A percentile compares a stretch with the other conserved stretches of the same genome.
These are phyloP conservation scores for Aspergillus viridinutans DNA, from an alignment of 2,329 filamentous ascomycete species.

Conservation along the genomic window DNA sequence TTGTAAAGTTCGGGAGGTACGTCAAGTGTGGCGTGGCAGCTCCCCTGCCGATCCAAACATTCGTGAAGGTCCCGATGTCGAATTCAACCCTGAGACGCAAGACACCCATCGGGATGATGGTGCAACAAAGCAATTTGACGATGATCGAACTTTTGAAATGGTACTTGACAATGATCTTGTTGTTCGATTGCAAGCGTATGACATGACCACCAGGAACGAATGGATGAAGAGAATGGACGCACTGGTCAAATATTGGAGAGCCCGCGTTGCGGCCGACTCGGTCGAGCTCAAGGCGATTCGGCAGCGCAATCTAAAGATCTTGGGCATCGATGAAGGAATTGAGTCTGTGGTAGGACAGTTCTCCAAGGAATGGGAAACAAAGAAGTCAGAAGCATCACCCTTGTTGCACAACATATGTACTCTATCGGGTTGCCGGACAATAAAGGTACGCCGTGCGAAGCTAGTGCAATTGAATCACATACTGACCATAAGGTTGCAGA, in stretches of 20 bases:
- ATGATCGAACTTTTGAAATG: constrained; percentile 59
- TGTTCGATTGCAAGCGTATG: constrained; percentile 58
- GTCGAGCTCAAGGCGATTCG: constrained; percentile 55
- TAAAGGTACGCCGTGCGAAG: constrained; percentile 39
- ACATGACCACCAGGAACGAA: constrained; percentile 54
- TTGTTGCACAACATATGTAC: constrained; percentile 65
- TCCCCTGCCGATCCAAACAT: constrained; percentile 51
- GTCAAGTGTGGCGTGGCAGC: constrained; percentile 51
- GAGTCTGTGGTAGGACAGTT: constrained; percentile 64
- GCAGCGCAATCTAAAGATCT: constrained; percentile 53
- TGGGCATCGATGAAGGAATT: constrained; percentile 62
- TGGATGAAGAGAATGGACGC: constrained; percentile 58
- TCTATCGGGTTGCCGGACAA: constrained; percentile 58
- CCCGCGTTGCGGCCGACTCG: constrained; percentile 53
- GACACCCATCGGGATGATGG: constrained; percentile 51
- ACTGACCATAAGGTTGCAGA: constrained; percentile 26
- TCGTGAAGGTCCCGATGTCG: constrained; percentile 51
- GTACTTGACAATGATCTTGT: constrained; percentile 58
- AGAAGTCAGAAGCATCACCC: constrained; percentile 58
- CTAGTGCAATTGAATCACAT: background rate
- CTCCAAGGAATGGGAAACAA: constrained; percentile 65
- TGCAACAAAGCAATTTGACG: constrained; percentile 49
- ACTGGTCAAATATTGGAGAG: constrained; percentile 60
- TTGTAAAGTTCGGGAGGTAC: constrained; percentile 53
- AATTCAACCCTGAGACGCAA: constrained; percentile 49